Evolutionary conservation across 2,329 filamentous ascomycete genomes (phyloP).

Genomic region (Neurospora sp.): DNA sequence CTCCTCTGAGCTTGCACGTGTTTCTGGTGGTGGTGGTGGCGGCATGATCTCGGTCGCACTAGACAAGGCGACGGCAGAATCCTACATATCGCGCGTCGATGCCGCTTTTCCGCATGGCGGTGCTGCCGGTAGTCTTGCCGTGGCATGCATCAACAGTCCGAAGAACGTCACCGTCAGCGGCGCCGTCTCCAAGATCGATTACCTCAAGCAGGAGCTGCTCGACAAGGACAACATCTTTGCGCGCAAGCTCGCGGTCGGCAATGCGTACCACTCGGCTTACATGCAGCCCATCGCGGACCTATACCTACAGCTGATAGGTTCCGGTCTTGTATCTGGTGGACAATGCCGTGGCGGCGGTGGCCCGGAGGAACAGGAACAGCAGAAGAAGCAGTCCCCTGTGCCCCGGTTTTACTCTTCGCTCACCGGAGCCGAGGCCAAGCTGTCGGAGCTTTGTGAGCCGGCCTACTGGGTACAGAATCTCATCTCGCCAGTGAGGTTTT

Average conservation of each 20-base stretch:
- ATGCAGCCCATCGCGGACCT: conserved; percentile 8
- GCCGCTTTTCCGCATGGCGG: conserved; percentile 3
- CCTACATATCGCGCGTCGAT: conserved; percentile 13
- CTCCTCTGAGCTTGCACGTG: conserved; percentile 14
- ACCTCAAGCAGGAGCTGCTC: not conserved
- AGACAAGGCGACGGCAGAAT: conserved; percentile 13
- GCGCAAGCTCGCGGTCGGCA: conserved; percentile 11
- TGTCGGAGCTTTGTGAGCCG: conserved; percentile 7
- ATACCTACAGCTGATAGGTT: conserved; percentile 12
- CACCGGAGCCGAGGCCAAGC: not conserved
- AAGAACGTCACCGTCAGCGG: conserved; percentile 22
- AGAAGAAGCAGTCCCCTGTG: too few relatives aligned
- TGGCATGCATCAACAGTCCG: conserved; percentile 26
- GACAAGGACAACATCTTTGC: conserved; percentile 4
- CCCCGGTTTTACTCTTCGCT: not conserved
- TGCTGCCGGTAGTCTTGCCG: not conserved
- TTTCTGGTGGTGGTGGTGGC: not conserved
- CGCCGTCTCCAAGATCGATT: conserved; percentile 15
- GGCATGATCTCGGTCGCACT: conserved; percentile 23
- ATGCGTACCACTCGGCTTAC: conserved; percentile 25
- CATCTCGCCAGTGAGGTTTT: conserved; percentile 24
- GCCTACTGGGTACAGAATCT: conserved; percentile 27
- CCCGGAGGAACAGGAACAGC: too few relatives aligned
- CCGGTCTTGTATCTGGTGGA: conserved; percentile 2
- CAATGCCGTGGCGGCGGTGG: too few relatives aligned